Base-by-base conservation (phyloP, 1,284 basidiomycete genomes). In the Puccinia triticina region DNA sequence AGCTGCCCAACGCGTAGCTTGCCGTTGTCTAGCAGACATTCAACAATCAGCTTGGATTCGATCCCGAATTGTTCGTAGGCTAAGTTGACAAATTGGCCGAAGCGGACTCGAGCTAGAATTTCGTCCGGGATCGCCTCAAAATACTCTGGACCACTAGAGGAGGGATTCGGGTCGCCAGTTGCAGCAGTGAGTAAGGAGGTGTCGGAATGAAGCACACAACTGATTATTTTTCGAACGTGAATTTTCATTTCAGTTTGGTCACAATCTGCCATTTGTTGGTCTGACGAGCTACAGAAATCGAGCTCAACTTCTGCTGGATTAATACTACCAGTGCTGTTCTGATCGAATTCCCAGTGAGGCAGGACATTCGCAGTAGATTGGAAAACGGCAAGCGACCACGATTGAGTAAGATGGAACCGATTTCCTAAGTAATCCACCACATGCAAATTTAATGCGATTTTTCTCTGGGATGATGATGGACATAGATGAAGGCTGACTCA, bases 171-270 rank as follows among this genome's bases (percentile, higher is more conserved):
- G 40, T 55, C 59, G 18, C 29, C 29, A 29, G 46, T 29, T 72
- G 40, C 11, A 32, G 72, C 10, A 26, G 72, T 75, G 32, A 75
- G 34, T 57, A 37, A 7, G 2, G 76, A 67, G 37, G 67, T 71
- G n/a, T 80, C 66, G 10, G 77, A 80, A 80, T 80, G 77, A 80
- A 55, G 69, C 21, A 80, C 77, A 55, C 77, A 80, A 29, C 77
- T 80, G 37, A 50, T 46, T 7, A n/a, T 43, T 5, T 34, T 34
- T 61, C 5, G 2, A 32, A 32, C 2, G 29, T 23, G 40, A 66
- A 34, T 40, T 72, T 12, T 50, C 14, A 21, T 55, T 55, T 48
- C 40, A 48, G 50, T 72, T 29, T 43, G 37, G 10, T 71, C 23
- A 46, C 11, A 7, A 48, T 71, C 14, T 61, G n/a, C 32, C 26